Percentiles rank a stretch among this genome's conserved stretches.
phyloP scores from a whole-genome alignment of 202 grass and related monocot genomes.

The Panicum virgatum region DNA sequence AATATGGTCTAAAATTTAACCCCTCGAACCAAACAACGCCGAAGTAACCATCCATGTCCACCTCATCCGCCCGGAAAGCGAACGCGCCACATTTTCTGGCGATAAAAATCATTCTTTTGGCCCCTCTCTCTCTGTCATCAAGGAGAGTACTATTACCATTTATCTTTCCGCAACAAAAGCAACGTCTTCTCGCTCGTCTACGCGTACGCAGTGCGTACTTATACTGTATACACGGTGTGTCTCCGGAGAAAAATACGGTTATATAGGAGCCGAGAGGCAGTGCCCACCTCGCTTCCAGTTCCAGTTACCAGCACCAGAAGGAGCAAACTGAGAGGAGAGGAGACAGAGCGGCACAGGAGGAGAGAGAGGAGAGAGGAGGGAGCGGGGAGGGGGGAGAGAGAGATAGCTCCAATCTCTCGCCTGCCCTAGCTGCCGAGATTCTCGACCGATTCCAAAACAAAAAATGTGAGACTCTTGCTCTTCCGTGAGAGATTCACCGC shows the following conservation, averaged over 20 bases:
- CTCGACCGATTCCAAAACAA: constrained; percentile 18
- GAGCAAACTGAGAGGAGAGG: constrained; percentile 28
- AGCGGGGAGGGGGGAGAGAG: not conserved
- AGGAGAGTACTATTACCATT: not conserved
- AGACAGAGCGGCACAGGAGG: constrained; percentile 29
- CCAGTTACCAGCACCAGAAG: constrained; percentile 20
- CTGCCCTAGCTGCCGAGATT: constrained; percentile 28
- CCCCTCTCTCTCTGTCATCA: not conserved
- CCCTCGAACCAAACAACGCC: too few relatives aligned
- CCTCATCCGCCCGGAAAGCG: constrained; percentile 36
- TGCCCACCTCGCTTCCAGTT: constrained; percentile 22
- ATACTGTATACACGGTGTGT: not conserved
- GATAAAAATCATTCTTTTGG: constrained; percentile 1
- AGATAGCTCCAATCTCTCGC: constrained; percentile 28
- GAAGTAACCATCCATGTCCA: constrained; percentile 34
- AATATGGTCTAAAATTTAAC: too few relatives aligned
- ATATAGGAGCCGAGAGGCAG: constrained; percentile 25
- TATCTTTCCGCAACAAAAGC: constrained; percentile 8
- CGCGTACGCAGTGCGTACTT: too few relatives aligned
- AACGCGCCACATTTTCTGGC: constrained; percentile 33
- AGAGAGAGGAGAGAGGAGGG: not conserved
- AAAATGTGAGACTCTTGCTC: constrained; percentile 42
- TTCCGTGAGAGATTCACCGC: not conserved
- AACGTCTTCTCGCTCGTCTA: not conserved
- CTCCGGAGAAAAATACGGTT: constrained; percentile 34